These are phyloP conservation scores for Aspergillus sp. DNA, from an alignment of 2,329 filamentous ascomycete species.

Conservation along the genomic window DNA sequence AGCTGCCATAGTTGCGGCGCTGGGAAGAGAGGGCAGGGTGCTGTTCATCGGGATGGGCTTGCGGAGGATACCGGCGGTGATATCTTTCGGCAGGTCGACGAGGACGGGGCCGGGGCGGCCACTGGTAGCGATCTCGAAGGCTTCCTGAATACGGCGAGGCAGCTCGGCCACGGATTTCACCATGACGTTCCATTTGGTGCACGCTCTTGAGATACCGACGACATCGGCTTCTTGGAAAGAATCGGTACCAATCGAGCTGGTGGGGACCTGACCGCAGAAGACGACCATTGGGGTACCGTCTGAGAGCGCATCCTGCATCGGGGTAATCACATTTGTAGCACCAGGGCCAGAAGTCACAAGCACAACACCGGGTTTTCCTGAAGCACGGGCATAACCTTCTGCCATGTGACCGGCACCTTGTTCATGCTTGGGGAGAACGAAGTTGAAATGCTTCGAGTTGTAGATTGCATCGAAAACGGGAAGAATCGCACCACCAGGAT, in stretches of 20 bases:
- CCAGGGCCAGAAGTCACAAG: conserved; percentile 94
- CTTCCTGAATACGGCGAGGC: conserved; percentile 90
- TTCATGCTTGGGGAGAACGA: conserved; percentile 91
- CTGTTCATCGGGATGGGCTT: conserved; percentile 75
- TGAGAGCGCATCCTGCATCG: conserved; percentile 90
- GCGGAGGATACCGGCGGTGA: conserved; percentile 77
- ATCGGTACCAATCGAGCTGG: conserved; percentile 84
- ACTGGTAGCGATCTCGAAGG: conserved; percentile 94
- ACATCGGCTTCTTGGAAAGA: conserved; percentile 97
- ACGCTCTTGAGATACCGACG: conserved; percentile 84
- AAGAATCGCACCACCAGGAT: conserved; percentile 91
- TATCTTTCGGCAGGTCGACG: conserved; percentile 93
- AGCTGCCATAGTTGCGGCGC: conserved; percentile 75
- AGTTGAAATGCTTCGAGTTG: conserved; percentile 95
- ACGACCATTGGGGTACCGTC: conserved; percentile 96
- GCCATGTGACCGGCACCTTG: conserved; percentile 99
- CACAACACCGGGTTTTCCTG: conserved; percentile 89
- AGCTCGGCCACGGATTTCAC: conserved; percentile 92
- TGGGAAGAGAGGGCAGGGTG: conserved; percentile 70
- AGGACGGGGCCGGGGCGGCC: conserved; percentile 90
- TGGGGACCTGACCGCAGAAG: conserved; percentile 88
- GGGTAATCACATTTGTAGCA: conserved; percentile 92
- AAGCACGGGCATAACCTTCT: conserved; percentile 89
- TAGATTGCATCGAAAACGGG: conserved; percentile 98
- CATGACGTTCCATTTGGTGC: conserved; percentile 99